Evolutionary conservation across 371 early-diverging fungal genomes (phyloP).

Genomic region (Mucor ambiguus): DNA sequence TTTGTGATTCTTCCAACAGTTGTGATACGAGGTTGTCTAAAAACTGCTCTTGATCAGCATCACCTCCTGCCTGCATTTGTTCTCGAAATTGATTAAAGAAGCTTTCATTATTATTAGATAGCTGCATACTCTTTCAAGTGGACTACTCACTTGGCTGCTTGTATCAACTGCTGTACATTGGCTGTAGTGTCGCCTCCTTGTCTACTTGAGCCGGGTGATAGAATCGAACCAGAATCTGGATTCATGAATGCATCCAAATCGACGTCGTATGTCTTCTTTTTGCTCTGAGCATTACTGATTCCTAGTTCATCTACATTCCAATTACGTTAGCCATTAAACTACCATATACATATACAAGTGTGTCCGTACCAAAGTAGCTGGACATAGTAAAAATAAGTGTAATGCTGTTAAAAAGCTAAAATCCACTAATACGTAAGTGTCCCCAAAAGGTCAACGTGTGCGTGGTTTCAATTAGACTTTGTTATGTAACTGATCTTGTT

Average conservation of each 20-base stretch:
- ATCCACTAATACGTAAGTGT: constrained; percentile 1
- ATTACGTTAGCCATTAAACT: not conserved
- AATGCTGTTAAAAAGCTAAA: not conserved
- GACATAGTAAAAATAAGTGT: not conserved
- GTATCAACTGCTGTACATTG: constrained; percentile 34
- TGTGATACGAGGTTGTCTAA: constrained; percentile 52
- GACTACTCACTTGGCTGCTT: constrained; percentile 39
- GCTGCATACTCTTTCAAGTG: no score
- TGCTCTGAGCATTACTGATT: constrained; percentile 20
- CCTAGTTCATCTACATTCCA: constrained; percentile 36
- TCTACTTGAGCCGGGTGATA: not conserved
- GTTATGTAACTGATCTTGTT: no score
- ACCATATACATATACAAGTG: no score
- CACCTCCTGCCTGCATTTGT: constrained; percentile 44
- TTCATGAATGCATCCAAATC: constrained; percentile 47
- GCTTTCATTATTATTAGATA: constrained; percentile 16
- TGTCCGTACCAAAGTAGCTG: constrained; percentile 6
- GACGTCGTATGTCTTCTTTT: constrained; percentile 32
- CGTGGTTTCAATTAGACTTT: not conserved
- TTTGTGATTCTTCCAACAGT: constrained; percentile 52
- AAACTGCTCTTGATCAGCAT: constrained; percentile 48
- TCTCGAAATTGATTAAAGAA: constrained; percentile 41
- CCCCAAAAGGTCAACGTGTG: not conserved
- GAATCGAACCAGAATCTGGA: constrained; percentile 18
- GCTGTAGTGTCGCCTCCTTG: not conserved